These are phyloP conservation scores for Neonectria punicea DNA, from an alignment of 2,329 filamentous ascomycete genomes.

Conservation along the genomic window DNA sequence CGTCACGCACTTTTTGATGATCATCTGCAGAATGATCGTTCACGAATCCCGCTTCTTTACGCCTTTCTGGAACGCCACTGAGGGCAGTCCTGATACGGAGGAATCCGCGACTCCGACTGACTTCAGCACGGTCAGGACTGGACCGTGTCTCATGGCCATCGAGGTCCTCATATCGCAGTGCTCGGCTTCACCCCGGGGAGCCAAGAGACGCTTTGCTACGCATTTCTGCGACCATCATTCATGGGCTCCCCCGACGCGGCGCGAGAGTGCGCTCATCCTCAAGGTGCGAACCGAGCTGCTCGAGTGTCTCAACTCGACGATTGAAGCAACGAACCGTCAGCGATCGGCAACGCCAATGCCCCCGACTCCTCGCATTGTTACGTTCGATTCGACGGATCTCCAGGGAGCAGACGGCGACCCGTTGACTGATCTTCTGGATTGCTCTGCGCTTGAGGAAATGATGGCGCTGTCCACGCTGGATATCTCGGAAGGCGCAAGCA, in stretches of 20 bases:
- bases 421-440: not conserved
- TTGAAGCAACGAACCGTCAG: not conserved
- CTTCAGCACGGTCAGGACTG: not conserved
- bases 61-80: not conserved
- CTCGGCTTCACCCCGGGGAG: not conserved
- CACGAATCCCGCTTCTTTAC: not conserved
- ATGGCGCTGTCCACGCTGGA: not conserved
- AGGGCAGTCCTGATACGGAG: not conserved
- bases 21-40: slow-evolving; percentile 8
- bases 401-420: not conserved
- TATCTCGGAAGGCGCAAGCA: not conserved
- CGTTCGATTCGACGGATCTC: not conserved
- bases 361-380: not conserved
- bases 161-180: not conserved
- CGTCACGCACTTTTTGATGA: slow-evolving; percentile 10
- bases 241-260: not conserved
- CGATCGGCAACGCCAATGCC: not conserved
- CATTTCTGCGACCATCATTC: slow-evolving; percentile 10
- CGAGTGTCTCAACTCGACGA: not conserved
- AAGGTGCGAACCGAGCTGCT: not conserved
- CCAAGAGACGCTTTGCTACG: not conserved
- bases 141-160: not conserved
- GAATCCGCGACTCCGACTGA: not conserved
- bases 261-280: not conserved
- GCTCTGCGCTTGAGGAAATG: not conserved